A percentile compares a stretch with the other conserved stretches of the same genome.
Conservation (phyloP, 208 protist genomes). For the Entamoeba histolytica region DNA sequence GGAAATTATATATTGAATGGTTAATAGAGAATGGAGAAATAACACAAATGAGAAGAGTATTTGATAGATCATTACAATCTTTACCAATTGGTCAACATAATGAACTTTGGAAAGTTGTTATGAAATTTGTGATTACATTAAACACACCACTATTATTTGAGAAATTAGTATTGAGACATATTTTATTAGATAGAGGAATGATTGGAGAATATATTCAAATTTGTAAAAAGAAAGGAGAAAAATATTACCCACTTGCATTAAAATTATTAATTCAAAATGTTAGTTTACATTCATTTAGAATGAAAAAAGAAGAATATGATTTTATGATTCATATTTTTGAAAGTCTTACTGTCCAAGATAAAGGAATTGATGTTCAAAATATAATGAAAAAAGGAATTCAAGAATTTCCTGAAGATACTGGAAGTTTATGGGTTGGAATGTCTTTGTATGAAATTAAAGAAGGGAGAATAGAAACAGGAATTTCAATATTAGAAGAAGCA, state of each 20-base stretch:
- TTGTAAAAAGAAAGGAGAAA: not conserved
- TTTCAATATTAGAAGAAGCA: not conserved
- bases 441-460: not conserved
- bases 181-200: not conserved
- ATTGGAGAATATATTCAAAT: not conserved
- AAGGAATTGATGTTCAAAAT: not conserved
- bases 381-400: not conserved
- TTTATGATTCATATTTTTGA: not conserved
- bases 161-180: not conserved
- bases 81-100: not conserved
- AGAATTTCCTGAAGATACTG: not conserved
- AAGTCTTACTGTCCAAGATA: not conserved
- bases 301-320: not conserved
- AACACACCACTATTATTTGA: not conserved
- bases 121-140: not conserved
- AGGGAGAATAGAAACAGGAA: not conserved
- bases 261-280: not conserved
- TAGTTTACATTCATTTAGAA: not conserved
- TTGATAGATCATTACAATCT: not conserved
- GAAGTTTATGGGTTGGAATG: not conserved
- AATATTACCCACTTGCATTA: not conserved
- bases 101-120: not conserved
- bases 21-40: not conserved
- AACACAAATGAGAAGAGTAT: not conserved
- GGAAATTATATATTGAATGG: not conserved